A percentile compares a stretch with the other conserved stretches of the same genome.
These are phyloP conservation scores for Pleurotus eryngii DNA, from an alignment of 768 basidiomycete species.

Conservation along the genomic window DNA sequence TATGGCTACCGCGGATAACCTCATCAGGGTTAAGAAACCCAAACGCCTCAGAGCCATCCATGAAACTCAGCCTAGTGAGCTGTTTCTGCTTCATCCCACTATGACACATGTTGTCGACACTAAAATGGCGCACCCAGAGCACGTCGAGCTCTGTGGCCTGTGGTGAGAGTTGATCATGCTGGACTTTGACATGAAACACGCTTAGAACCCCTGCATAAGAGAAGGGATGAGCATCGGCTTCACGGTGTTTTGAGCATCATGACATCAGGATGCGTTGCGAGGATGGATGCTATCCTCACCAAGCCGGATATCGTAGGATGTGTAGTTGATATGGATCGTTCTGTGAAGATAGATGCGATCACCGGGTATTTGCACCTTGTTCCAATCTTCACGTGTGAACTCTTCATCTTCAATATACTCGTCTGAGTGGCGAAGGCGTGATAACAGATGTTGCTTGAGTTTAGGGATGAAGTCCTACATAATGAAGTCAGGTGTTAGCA, in stretches of 20 bases:
- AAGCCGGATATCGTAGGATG: slow-evolving; percentile 36
- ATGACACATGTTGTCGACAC: no score
- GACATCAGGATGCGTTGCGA: slow-evolving; percentile 26
- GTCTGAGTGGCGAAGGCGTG: slow-evolving; percentile 7
- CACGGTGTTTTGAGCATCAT: slow-evolving; percentile 26
- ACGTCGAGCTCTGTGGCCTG: no score
- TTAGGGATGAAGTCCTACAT: slow-evolving; percentile 25
- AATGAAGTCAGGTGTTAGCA: no score
- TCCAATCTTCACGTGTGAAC: slow-evolving; percentile 9
- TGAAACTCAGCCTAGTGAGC: slow-evolving; percentile 20
- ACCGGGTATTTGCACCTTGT: slow-evolving; percentile 15
- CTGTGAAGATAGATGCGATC: slow-evolving; percentile 18
- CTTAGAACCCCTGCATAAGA: no score
- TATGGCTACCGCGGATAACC: slow-evolving; percentile 28
- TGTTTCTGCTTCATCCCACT: not conserved
- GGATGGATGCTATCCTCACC: slow-evolving; percentile 37
- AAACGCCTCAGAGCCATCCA: slow-evolving; percentile 25
- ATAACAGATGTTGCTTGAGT: slow-evolving; percentile 23
- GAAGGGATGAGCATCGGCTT: no score
- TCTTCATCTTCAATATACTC: slow-evolving; percentile 8
- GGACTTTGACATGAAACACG: no score
- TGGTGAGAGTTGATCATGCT: no score
- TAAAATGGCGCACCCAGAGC: no score
- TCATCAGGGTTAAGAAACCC: slow-evolving; percentile 31
- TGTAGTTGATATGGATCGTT: slow-evolving; percentile 31